A percentile compares a stretch with the other conserved stretches of the same genome.
These are phyloP conservation scores for Torulaspora quercuum DNA, from an alignment of 805 yeast species.

Conservation along the genomic window DNA sequence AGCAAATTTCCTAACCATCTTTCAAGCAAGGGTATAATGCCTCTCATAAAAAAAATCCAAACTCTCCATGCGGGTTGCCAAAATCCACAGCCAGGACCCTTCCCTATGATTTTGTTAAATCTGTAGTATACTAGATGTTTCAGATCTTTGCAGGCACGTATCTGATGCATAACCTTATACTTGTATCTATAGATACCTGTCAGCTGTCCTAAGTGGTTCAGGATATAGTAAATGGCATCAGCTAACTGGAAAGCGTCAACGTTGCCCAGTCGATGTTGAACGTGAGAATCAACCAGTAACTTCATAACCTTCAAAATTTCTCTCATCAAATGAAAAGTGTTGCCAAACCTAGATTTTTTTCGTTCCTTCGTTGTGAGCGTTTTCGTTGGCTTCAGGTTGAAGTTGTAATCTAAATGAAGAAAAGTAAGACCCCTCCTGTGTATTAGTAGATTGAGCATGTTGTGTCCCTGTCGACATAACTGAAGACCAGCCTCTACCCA, in stretches of 20 bases:
- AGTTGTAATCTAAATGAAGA: conserved; percentile 90
- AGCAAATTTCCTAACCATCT: conserved; percentile 91
- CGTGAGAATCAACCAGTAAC: conserved; percentile 87
- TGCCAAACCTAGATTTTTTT: conserved; percentile 92
- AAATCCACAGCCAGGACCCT: conserved; percentile 98
- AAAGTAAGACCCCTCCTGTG: conserved; percentile 90
- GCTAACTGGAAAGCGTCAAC: conserved; percentile 92
- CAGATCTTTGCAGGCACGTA: conserved; percentile 89
- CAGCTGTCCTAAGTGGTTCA: conserved; percentile 91
- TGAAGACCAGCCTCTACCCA: conserved; percentile 99
- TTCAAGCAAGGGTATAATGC: conserved; percentile 85
- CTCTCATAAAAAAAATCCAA: conserved; percentile 90
- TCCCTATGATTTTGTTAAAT: conserved; percentile 83
- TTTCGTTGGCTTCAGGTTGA: conserved; percentile 93
- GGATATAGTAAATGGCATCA: conserved; percentile 85
- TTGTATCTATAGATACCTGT: conserved; percentile 97
- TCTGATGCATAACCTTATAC: conserved; percentile 97
- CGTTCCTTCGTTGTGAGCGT: conserved; percentile 95
- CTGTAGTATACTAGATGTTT: conserved; percentile 86
- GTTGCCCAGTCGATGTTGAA: conserved; percentile 83
- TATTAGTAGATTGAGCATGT: conserved; percentile 83
- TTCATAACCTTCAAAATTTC: conserved; percentile 84
- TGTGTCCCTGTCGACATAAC: conserved; percentile 88
- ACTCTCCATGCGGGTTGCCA: conserved; percentile 99
- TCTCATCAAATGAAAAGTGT: conserved; percentile 89